These are phyloP conservation scores for Telopea speciosissima DNA, from an alignment of 177 flowering plant genomes.

Conservation along the genomic window DNA sequence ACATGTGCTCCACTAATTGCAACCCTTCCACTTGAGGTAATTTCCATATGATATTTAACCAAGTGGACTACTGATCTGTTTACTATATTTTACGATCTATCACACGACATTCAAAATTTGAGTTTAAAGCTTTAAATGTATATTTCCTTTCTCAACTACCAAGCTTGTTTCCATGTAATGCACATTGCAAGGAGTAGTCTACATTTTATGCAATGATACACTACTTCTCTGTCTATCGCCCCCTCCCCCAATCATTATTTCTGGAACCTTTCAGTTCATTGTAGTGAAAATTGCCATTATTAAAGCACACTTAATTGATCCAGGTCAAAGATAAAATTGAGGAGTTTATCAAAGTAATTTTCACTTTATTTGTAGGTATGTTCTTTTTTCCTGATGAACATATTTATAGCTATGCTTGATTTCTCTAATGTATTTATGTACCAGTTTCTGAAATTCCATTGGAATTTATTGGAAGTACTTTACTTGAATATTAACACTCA, in stretches of 20 bases:
- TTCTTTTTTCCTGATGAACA: too few relatives aligned
- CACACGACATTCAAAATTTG: background rate
- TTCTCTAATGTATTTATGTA: background rate
- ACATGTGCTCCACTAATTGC: constrained; percentile 21
- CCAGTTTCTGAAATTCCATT: background rate
- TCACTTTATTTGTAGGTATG: constrained; percentile 14
- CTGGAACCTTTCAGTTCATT: too few relatives aligned
- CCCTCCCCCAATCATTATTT: too few relatives aligned
- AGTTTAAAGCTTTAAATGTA: background rate
- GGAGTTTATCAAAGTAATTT: constrained; percentile 15
- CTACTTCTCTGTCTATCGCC: too few relatives aligned
- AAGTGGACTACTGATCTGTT: background rate
- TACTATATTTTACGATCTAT: background rate
- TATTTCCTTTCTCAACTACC: background rate
- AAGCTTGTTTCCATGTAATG: background rate
- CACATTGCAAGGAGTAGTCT: background rate
- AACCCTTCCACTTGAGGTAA: constrained; percentile 24
- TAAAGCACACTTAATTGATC: constrained; percentile 1
- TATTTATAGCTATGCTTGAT: background rate
- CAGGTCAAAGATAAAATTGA: constrained; percentile 14
- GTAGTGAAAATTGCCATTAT: background rate
- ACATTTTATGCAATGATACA: background rate
- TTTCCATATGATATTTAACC: background rate
- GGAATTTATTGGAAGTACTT: background rate
- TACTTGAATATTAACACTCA: background rate